A percentile compares a stretch with the other conserved stretches of the same genome.
Conservation (phyloP, 495 filamentous ascomycete genomes). For the Opeltia flavorubescens region DNA sequence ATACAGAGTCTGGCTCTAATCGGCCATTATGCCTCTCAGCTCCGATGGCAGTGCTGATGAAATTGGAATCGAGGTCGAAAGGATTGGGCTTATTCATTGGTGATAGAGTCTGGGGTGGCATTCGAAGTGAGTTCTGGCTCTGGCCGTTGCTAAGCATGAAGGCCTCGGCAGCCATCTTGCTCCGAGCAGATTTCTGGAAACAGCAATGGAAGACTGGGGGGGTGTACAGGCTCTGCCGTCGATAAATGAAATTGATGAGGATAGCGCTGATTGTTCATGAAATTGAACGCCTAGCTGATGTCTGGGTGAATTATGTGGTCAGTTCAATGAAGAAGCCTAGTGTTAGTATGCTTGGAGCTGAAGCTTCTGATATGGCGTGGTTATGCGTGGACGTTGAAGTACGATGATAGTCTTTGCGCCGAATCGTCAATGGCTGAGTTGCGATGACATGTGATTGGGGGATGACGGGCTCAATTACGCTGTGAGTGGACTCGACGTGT, state of each 20-base stretch:
- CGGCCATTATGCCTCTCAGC: conserved; percentile 6
- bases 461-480: background rate
- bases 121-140: conserved; percentile 7
- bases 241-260: no score
- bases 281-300: no score
- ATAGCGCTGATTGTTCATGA: no score
- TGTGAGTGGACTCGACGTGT: background rate
- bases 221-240: no score
- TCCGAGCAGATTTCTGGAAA: no score
- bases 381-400: background rate
- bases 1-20: conserved; percentile 4
- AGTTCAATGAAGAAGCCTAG: no score
- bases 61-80: conserved; percentile 10
- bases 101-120: conserved; percentile 13
- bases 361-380: no score
- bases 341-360: no score
- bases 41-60: conserved; percentile 7
- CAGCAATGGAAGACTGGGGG: no score
- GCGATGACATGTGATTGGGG: background rate
- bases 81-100: conserved; percentile 14
- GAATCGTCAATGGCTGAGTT: background rate
- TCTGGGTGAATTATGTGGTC: no score
- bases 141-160: conserved; percentile 8
- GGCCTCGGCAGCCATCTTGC: conserved; percentile 8
- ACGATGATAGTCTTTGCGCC: background rate